Conservation (phyloP, 257 asterid species). For the Apocynum venetum region DNA sequence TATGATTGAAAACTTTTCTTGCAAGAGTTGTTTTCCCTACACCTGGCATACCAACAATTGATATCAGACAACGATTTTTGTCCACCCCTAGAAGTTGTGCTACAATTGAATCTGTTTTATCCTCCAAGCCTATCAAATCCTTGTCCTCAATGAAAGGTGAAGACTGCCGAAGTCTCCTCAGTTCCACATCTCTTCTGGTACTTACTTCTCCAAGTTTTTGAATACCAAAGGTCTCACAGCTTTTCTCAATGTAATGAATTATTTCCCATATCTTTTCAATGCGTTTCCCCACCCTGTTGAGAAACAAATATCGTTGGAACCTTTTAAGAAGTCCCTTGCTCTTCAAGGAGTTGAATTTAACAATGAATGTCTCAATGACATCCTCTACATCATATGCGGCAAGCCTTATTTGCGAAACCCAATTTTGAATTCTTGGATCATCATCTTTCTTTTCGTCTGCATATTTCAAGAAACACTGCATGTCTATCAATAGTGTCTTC, state of each 20-base stretch:
- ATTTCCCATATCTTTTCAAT: not conserved
- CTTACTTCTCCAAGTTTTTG: not conserved
- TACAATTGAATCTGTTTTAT: not conserved
- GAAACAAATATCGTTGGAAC: not conserved
- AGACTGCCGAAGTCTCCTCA: not conserved
- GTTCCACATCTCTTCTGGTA: not conserved
- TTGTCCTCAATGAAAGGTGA: not conserved
- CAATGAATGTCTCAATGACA: not conserved
- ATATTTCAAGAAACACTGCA: slow-evolving; percentile 7
- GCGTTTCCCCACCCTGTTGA: not conserved
- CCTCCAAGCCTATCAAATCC: slow-evolving; percentile 3
- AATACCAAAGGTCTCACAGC: not conserved
- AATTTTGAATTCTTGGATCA: not conserved
- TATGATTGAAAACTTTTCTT: not conserved
- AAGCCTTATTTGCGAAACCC: not conserved
- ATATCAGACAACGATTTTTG: not conserved
- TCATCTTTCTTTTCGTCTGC: not conserved
- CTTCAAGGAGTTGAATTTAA: not conserved
- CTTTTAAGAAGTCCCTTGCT: not conserved
- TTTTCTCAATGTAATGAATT: not conserved
- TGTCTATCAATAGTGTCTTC: not conserved
- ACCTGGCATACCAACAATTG: slow-evolving; percentile 4
- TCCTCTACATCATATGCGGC: slow-evolving; percentile 4
- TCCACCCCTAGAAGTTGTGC: not conserved
- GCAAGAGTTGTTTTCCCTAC: slow-evolving; percentile 6